phyloP scores from a whole-genome alignment of 2,329 filamentous ascomycete genomes.

The Penicillium occitanis region DNA sequence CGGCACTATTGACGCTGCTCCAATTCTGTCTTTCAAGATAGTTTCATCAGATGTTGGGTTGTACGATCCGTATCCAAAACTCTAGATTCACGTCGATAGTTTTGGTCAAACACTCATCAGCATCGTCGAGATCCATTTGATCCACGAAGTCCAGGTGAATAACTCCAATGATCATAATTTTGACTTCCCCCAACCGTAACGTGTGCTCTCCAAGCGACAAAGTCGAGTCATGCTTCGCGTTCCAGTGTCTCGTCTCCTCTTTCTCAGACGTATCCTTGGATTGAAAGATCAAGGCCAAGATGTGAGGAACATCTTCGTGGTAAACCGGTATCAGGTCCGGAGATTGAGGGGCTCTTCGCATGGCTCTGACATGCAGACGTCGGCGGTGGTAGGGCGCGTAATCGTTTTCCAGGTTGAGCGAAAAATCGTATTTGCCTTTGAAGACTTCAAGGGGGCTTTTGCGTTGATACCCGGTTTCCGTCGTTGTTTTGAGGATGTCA shows the following conservation, averaged over 20 bases:
- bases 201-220: background rate
- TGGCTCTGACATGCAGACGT: background rate
- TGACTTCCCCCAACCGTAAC: background rate
- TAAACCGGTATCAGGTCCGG: background rate
- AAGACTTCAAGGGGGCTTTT: background rate
- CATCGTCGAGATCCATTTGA: background rate
- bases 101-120: background rate
- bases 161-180: background rate
- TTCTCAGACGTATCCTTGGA: slow-evolving; percentile 5
- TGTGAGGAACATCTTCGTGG: background rate
- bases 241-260: background rate
- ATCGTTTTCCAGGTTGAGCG: background rate
- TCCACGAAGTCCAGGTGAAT: slow-evolving; percentile 1
- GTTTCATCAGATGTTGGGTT: background rate
- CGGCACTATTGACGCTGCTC: background rate
- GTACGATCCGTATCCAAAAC: background rate
- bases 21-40: background rate
- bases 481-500: background rate
- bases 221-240: background rate
- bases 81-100: background rate
- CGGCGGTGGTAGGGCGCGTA: background rate
- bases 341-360: background rate
- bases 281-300: background rate
- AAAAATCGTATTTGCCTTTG: background rate
- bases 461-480: background rate